Evolutionary conservation across 169 alveolate species (phyloP), one percentile per base, ranked within the genome.

Genomic region (Plasmodium cynomolgi): DNA sequence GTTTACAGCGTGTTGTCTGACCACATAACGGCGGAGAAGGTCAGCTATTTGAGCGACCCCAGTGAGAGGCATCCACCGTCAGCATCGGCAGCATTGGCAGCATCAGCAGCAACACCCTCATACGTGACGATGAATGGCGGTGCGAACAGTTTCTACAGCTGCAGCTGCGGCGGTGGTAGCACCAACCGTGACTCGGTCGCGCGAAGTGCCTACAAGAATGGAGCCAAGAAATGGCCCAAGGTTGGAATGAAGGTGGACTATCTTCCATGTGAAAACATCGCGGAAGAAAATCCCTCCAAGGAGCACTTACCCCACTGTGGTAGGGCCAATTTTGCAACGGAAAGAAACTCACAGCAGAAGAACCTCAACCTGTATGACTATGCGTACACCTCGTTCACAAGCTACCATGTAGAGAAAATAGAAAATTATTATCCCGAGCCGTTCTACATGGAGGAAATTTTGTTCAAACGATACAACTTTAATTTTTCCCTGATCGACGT

Each of bases 371-470:
- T 91, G 17, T 91, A 91, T 34, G 95, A 91, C 56, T 91, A 91
- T 62, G 82, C 92, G 6, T 91, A 91, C 31, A 72, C 91, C 8
- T 81, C 95, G 0, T 73, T 41, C 72, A 23, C 56, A 31, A 75
- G 39, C 56, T 50, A 81, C 83, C 33, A 71, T 29, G 50, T 83
- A 6, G 74, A 91, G 77, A 91, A 91, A 50, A 91, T 71, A 26
- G 91, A 82, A 6, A 44, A 34, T 1, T 39, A 4, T 47, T 90
- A 58, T 29, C 94, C 94, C 20, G 94, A 90, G 20, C 31, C 54
- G 34, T 91, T 91, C 34, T 82, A 91, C 79, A 91, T 91, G 95
- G 84, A 54, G 39, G 95, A 91, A 2, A 91, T 91, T 54, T 20
- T 91, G 29, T 75, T 54, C 68, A 91, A 91, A 73, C 56, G 68